phyloP scores from a whole-genome alignment of 2,329 filamentous ascomycete genomes.

The Cucurbitaria berberidis region DNA sequence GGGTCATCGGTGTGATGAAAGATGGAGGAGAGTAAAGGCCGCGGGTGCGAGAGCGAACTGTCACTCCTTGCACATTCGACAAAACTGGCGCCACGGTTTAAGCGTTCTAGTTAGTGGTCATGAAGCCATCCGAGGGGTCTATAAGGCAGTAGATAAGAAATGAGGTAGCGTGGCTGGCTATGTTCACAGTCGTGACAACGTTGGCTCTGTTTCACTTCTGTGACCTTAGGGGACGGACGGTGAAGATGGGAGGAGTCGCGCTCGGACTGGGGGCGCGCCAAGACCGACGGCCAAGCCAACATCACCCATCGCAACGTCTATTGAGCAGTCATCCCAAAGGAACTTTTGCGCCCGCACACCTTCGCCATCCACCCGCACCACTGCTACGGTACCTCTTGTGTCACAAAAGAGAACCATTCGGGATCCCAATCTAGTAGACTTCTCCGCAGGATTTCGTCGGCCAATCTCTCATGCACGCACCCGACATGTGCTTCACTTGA shows the following conservation, averaged over 20 bases:
- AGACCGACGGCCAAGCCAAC: slow-evolving; percentile 19
- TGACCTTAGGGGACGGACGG: too few species aligned
- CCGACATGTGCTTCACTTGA: slow-evolving; percentile 38
- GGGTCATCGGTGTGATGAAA: slow-evolving; percentile 17
- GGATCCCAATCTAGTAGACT: not conserved
- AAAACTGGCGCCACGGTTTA: too few species aligned
- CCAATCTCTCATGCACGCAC: slow-evolving; percentile 30
- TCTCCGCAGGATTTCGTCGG: slow-evolving; percentile 4
- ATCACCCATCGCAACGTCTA: slow-evolving; percentile 31
- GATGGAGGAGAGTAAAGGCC: too few species aligned
- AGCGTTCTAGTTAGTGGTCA: too few species aligned
- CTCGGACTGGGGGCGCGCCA: slow-evolving; percentile 17
- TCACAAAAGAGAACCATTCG: not conserved
- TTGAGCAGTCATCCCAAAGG: not conserved
- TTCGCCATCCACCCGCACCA: not conserved
- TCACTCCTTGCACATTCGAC: too few species aligned
- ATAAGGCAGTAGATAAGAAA: too few species aligned
- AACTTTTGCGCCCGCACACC: not conserved
- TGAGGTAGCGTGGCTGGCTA: too few species aligned
- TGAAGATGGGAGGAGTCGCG: too few species aligned
- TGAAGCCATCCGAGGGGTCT: too few species aligned
- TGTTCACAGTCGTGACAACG: too few species aligned
- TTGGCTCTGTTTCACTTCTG: too few species aligned
- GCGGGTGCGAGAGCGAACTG: slow-evolving; percentile 1
- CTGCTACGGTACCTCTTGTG: not conserved